A percentile compares a stretch with the other conserved stretches of the same genome.
Conservation (phyloP, 1,284 basidiomycete species). For the Apiotrichum montevideense region DNA sequence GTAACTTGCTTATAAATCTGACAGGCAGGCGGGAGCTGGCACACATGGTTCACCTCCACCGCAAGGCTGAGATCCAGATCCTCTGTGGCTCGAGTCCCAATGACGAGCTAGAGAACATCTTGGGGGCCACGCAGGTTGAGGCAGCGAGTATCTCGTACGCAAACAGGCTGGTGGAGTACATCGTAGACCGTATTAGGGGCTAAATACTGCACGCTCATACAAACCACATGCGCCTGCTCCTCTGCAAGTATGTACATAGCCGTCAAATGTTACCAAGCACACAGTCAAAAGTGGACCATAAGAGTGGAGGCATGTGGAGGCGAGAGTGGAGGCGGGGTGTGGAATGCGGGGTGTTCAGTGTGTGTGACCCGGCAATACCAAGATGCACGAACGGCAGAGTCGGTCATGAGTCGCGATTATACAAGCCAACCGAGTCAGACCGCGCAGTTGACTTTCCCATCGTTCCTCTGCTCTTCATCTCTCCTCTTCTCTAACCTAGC, state of each 20-base stretch:
- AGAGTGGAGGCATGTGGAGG: background rate
- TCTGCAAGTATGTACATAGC: too few relatives aligned
- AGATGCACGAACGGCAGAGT: background rate
- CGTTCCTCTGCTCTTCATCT: too few relatives aligned
- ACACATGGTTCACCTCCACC: conserved; percentile 66
- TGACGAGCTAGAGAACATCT: background rate
- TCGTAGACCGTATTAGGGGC: conserved; percentile 5
- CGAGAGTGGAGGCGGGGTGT: too few relatives aligned
- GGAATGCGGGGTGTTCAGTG: background rate
- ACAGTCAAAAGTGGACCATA: too few relatives aligned
- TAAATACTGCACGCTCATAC: background rate
- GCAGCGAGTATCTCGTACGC: too few relatives aligned
- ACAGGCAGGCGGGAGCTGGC: conserved; percentile 61
- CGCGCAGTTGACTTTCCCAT: too few relatives aligned
- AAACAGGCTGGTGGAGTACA: conserved; percentile 18
- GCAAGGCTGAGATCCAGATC: conserved; percentile 85
- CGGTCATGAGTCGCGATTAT: too few relatives aligned
- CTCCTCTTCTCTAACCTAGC: too few relatives aligned
- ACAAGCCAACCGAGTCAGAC: too few relatives aligned
- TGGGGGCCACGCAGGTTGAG: background rate
- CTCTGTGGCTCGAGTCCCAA: conserved; percentile 38
- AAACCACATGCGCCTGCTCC: background rate
- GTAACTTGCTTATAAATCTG: background rate
- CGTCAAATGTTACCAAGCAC: too few relatives aligned
- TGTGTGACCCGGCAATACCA: background rate